A percentile compares a stretch with the other conserved stretches of the same genome.
Evolutionary conservation across 23 red algal genomes (phyloP).

Genomic region (Cyanidiococcus yangmingshanensis): DNA sequence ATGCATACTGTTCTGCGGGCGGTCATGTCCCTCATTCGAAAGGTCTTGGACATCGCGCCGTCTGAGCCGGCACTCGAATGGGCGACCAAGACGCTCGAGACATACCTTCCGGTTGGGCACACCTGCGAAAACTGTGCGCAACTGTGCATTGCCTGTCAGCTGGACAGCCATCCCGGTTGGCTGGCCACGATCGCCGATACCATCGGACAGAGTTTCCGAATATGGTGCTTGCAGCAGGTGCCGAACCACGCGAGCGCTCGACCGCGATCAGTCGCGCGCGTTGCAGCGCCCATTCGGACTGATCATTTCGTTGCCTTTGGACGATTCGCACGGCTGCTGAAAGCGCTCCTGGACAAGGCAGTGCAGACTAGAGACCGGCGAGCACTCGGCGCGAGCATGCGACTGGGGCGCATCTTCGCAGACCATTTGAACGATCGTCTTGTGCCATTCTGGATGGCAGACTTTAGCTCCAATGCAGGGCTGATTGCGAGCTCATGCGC

Average conservation of each 20-base stretch:
- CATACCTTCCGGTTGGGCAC: background rate
- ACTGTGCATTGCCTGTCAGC: background rate
- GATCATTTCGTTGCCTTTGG: background rate
- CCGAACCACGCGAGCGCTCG: background rate
- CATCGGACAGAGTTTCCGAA: background rate
- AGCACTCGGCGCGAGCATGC: background rate
- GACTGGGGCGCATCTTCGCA: background rate
- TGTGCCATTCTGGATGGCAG: background rate
- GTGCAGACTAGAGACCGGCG: background rate
- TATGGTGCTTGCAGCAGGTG: background rate
- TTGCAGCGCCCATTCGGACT: background rate
- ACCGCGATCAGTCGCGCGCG: background rate
- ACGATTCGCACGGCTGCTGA: background rate
- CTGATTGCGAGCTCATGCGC: background rate
- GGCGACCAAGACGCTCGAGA: background rate
- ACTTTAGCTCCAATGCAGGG: background rate
- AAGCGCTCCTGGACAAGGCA: background rate
- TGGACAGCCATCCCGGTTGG: background rate
- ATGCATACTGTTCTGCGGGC: background rate
- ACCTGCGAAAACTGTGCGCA: background rate
- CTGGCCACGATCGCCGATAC: background rate
- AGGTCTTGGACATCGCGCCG: background rate
- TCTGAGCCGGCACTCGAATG: background rate
- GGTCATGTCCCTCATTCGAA: background rate
- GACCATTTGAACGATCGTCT: background rate